phyloP scores from a whole-genome alignment of 169 alveolate genomes.

The Plasmodium knowlesi region DNA sequence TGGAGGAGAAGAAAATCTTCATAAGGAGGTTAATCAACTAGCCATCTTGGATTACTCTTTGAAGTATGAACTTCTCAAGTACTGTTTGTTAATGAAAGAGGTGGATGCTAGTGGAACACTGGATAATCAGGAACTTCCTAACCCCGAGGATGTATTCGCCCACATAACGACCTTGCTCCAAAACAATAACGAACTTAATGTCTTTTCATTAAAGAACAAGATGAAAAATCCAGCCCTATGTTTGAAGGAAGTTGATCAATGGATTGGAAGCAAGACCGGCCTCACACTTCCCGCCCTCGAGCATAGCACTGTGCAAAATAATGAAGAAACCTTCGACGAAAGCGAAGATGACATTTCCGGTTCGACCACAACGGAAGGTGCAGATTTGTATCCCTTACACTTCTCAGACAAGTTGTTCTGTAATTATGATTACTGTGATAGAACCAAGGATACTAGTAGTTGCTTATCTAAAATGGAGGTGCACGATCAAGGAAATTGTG shows the following conservation, averaged over 20 bases:
- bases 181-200: not conserved
- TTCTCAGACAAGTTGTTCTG: not conserved
- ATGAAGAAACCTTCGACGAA: not conserved
- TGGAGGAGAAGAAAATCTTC: not conserved
- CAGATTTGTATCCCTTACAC: not conserved
- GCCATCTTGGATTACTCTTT: not conserved
- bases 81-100: not conserved
- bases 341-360: not conserved
- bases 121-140: not conserved
- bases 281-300: not conserved
- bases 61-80: not conserved
- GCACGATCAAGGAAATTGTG: conserved; percentile 6
- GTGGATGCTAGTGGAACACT: conserved; percentile 1
- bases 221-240: conserved; percentile 1
- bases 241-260: not conserved
- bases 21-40: not conserved
- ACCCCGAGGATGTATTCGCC: not conserved
- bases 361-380: not conserved
- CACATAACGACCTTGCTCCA: not conserved
- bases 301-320: not conserved
- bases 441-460: not conserved
- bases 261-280: not conserved
- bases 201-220: not conserved
- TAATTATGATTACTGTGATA: not conserved
- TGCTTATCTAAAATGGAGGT: not conserved